Evolutionary conservation across 2,329 filamentous ascomycete species (phyloP).

Genomic region (Fragosphaeria purpurea): DNA sequence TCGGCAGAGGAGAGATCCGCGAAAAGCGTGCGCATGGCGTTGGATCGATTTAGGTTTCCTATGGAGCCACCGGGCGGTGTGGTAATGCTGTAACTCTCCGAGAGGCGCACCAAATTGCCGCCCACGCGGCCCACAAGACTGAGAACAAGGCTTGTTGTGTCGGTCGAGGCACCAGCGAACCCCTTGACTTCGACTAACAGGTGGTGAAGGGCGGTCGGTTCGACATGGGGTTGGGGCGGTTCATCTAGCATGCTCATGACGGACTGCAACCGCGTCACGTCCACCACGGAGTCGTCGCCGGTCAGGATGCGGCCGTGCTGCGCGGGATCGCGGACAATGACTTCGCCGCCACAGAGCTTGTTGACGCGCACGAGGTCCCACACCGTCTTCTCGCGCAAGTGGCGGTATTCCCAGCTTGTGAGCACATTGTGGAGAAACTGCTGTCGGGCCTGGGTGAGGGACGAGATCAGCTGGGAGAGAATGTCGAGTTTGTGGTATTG

Average conservation of each 20-base stretch:
- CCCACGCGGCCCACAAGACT: conserved; percentile 66
- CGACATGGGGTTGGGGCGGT: conserved; percentile 57
- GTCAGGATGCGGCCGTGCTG: conserved; percentile 79
- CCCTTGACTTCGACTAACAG: conserved; percentile 75
- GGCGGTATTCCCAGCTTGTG: conserved; percentile 72
- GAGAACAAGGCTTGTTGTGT: conserved; percentile 65
- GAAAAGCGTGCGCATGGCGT: conserved; percentile 75
- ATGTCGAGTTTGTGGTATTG: conserved; percentile 74
- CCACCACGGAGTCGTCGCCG: conserved; percentile 84
- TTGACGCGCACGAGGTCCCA: conserved; percentile 94
- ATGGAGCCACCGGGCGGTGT: conserved; percentile 66
- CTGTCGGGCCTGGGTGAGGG: conserved; percentile 75
- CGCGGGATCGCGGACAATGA: conserved; percentile 84
- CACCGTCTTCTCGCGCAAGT: conserved; percentile 76
- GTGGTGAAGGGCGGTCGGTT: conserved; percentile 67
- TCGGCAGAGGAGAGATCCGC: conserved; percentile 75
- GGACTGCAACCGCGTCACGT: conserved; percentile 83
- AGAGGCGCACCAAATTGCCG: conserved; percentile 55
- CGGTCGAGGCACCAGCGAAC: conserved; percentile 66
- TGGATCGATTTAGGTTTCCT: conserved; percentile 51
- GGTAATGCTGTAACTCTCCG: conserved; percentile 74
- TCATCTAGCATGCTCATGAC: conserved; percentile 90
- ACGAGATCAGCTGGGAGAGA: conserved; percentile 68
- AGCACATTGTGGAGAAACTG: conserved; percentile 92
- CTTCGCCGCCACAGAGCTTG: conserved; percentile 84